Percentiles rank a stretch among this genome's conserved stretches.
Evolutionary conservation across 176 grass and related monocot genomes (phyloP).

Genomic region (Cenchrus purpureus): DNA sequence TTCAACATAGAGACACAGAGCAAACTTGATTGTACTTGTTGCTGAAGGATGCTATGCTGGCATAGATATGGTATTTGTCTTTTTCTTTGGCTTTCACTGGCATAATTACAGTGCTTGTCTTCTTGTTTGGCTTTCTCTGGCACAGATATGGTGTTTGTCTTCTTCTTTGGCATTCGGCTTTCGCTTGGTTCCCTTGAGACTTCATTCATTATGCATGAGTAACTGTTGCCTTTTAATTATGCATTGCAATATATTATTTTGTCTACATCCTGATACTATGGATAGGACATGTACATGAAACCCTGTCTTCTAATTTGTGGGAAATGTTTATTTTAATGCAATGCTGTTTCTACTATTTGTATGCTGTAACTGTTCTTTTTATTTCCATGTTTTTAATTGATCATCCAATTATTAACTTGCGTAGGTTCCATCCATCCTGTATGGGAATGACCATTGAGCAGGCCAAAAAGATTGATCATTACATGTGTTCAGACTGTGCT

Average conservation of each 20-base stretch:
- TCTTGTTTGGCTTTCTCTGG: too few species aligned
- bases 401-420: conserved; percentile 26
- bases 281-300: conserved; percentile 22
- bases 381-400: conserved; percentile 19
- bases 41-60: neutral
- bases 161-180: too few species aligned
- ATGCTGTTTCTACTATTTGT: conserved; percentile 33
- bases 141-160: too few species aligned
- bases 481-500: conserved; percentile 72
- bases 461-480: conserved; percentile 83
- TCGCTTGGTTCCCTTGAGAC: neutral
- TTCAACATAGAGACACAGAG: conserved; percentile 5
- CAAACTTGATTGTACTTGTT: neutral
- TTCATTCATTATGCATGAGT: neutral
- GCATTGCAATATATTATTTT: neutral
- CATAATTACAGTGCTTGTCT: too few species aligned
- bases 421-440: conserved; percentile 94
- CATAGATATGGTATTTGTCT: neutral
- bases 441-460: conserved; percentile 93
- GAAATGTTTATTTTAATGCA: conserved; percentile 6
- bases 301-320: neutral
- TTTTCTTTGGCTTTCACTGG: conserved; percentile 1
- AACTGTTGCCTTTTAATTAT: conserved; percentile 2
- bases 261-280: conserved; percentile 16
- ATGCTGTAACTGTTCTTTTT: conserved; percentile 29